phyloP scores from a whole-genome alignment of 805 yeast genomes.

The Saturnispora quitensis region DNA sequence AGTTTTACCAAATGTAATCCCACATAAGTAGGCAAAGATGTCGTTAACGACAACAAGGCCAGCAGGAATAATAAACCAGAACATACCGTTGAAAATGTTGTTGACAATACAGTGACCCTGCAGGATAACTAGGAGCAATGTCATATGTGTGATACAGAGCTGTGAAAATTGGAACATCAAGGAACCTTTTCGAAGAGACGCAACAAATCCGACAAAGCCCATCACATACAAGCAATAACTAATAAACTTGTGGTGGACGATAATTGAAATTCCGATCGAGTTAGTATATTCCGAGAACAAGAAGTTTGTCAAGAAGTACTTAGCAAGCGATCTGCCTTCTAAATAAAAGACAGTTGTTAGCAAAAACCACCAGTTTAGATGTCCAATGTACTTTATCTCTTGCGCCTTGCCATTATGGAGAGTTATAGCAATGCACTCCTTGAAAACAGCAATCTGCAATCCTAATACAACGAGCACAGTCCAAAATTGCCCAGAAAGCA shows the following conservation, averaged over 20 bases:
- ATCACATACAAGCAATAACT: slow-evolving; percentile 75
- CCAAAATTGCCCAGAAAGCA: slow-evolving; percentile 81
- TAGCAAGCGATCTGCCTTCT: slow-evolving; percentile 76
- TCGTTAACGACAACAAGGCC: slow-evolving; percentile 90
- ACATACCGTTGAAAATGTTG: slow-evolving; percentile 81
- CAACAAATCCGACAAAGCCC: slow-evolving; percentile 86
- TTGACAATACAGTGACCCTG: slow-evolving; percentile 90
- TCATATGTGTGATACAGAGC: slow-evolving; percentile 90
- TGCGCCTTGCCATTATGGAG: slow-evolving; percentile 72
- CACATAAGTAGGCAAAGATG: slow-evolving; percentile 93
- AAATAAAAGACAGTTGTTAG: slow-evolving; percentile 81
- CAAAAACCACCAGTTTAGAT: slow-evolving; percentile 89
- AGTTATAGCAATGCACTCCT: slow-evolving; percentile 81
- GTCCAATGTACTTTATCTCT: slow-evolving; percentile 70
- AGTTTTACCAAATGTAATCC: slow-evolving; percentile 91
- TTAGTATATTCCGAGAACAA: slow-evolving; percentile 23
- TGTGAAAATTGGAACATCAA: slow-evolving; percentile 91
- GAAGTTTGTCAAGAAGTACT: slow-evolving; percentile 32
- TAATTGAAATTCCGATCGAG: slow-evolving; percentile 20
- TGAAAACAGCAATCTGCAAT: slow-evolving; percentile 77
- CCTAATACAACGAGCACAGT: slow-evolving; percentile 61
- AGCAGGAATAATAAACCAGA: slow-evolving; percentile 92
- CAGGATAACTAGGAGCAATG: slow-evolving; percentile 76
- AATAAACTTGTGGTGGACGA: slow-evolving; percentile 70
- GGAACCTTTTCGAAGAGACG: slow-evolving; percentile 80